These are phyloP conservation scores for Botrytis squamosa DNA, from an alignment of 2,329 filamentous ascomycete genomes.

Conservation along the genomic window DNA sequence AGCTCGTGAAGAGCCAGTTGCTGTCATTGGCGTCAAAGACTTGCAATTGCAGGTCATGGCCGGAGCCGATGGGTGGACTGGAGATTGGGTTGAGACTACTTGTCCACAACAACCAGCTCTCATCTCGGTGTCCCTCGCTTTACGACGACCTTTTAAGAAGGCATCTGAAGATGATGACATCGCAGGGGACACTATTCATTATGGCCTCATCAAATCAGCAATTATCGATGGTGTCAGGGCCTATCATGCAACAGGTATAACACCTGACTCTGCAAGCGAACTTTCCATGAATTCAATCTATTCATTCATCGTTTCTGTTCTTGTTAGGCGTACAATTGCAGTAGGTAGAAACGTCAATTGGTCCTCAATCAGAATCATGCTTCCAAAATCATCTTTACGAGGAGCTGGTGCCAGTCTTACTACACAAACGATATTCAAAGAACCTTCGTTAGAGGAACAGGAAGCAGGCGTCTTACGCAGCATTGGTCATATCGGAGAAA, in stretches of 20 bases:
- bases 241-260: not conserved
- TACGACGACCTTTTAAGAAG: constrained; percentile 55
- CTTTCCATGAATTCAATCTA: not conserved
- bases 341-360: not conserved
- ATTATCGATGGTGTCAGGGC: constrained; percentile 47
- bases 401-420: constrained; percentile 57
- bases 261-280: too few species aligned
- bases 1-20: not conserved
- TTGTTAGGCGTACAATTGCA: not conserved
- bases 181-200: constrained; percentile 71
- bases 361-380: constrained; percentile 47
- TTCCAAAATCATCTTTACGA: constrained; percentile 68
- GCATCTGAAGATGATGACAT: constrained; percentile 61
- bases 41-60: not conserved
- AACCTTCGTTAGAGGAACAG: not conserved
- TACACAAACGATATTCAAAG: constrained; percentile 42
- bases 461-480: not conserved
- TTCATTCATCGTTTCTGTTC: not conserved
- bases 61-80: constrained; percentile 63
- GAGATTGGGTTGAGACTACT: constrained; percentile 38
- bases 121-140: constrained; percentile 58
- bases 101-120: constrained; percentile 59
- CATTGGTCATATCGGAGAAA: not conserved
- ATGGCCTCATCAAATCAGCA: constrained; percentile 67
- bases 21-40: constrained; percentile 12